Conservation (phyloP, 345 rosid genomes). For the Dimocarpus longan region DNA sequence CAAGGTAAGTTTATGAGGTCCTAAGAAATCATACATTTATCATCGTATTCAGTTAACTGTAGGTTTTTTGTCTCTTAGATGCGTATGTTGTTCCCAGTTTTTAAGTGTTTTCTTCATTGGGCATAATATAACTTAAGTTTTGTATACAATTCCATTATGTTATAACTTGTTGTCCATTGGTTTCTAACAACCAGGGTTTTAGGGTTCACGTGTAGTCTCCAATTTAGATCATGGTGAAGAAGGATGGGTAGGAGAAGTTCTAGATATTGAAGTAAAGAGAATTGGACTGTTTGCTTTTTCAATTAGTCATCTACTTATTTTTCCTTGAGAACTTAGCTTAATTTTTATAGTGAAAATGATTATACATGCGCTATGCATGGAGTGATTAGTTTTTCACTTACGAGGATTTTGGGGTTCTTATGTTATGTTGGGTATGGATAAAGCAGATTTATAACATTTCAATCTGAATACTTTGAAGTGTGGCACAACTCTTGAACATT, state of each 20-base stretch:
- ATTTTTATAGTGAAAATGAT: too few relatives aligned
- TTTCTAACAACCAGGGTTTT: neutral
- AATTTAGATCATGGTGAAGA: neutral
- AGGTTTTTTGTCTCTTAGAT: neutral
- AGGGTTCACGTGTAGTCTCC: neutral
- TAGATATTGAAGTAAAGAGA: neutral
- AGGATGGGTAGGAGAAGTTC: neutral
- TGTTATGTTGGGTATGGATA: neutral
- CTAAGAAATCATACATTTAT: constrained; percentile 1
- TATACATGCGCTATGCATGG: neutral
- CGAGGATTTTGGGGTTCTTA: neutral
- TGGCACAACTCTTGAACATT: neutral
- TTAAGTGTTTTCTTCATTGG: neutral
- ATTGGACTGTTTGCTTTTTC: neutral
- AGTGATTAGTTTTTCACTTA: too few relatives aligned
- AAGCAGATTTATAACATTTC: neutral
- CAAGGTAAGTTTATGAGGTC: constrained; percentile 58
- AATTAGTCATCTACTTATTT: neutral
- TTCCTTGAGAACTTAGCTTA: neutral
- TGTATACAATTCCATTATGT: neutral
- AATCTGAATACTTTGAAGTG: neutral
- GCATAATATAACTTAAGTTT: neutral
- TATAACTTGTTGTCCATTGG: neutral
- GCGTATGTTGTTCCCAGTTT: neutral
- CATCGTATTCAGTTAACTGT: neutral